Conservation (phyloP, 257 asterid species). For the Solanum sitiens region DNA sequence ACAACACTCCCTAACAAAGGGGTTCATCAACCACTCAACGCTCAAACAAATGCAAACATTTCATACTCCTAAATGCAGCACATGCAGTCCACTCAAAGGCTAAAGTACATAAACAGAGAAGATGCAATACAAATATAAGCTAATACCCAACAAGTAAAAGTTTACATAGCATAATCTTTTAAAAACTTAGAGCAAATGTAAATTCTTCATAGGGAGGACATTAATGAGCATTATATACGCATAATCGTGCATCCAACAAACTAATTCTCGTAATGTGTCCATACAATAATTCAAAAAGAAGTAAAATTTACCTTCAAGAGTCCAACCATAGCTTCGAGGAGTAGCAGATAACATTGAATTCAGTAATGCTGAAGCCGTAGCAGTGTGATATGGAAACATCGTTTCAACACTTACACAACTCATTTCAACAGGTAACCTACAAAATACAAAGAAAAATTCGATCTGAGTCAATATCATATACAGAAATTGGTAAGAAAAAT, state of each 20-base stretch:
- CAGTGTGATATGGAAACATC: constrained; percentile 25
- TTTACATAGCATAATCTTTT: no score
- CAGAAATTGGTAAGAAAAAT: background rate
- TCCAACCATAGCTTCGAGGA: constrained; percentile 19
- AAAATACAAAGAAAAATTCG: background rate
- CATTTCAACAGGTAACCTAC: constrained; percentile 27
- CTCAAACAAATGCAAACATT: no score
- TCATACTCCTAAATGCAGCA: no score
- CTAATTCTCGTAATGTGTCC: background rate
- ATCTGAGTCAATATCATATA: background rate
- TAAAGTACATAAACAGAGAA: background rate
- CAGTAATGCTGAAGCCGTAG: constrained; percentile 29
- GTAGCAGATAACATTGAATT: constrained; percentile 23
- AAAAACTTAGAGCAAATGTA: no score
- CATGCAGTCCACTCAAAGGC: no score
- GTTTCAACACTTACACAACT: constrained; percentile 13
- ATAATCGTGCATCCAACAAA: background rate
- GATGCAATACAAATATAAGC: no score
- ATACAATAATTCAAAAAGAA: background rate
- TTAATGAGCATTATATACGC: background rate
- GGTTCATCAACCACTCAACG: no score
- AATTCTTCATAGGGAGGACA: no score
- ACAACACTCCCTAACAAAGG: no score
- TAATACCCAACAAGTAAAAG: no score
- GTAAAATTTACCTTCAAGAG: constrained; percentile 15